Evolutionary conservation across 2,329 filamentous ascomycete species (phyloP), one percentile per base, ranked within the genome.

Genomic region (Scedosporium dehoogii): DNA sequence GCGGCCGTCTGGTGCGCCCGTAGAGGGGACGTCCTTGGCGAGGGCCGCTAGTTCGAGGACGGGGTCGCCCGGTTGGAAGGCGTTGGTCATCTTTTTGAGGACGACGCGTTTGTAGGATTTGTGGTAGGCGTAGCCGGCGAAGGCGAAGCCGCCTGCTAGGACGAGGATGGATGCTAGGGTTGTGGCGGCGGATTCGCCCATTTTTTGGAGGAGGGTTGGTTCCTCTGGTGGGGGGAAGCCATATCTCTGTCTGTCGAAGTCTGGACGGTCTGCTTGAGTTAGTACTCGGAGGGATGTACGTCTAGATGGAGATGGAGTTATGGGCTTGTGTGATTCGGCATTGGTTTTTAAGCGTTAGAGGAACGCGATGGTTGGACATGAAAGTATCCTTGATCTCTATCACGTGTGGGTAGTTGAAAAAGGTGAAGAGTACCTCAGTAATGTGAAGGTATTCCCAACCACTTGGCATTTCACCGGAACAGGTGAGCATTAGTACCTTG

Each of bases 11-110:
- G 57, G 58, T 27, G 72, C 76, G 55, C 74, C 69, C 23, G 75
- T 71, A 57, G 76, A 76, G 10, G 79, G 83, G 61, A 80, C 76
- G 66, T 82, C 80, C 70, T 82, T 88, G 67, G 76, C 83, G 64
- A 82, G 78, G 27, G 89, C 88, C 2, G 91, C 91, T 56, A 96
- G 78, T 63, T 90, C 92, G 18, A 93, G 84, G 27, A 93, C 91
- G 1, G 92, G 92, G 72, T 99, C 94, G 10, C 94, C 94, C 1
- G 92, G 92, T 63, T 89, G 82, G 74, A 99, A 99, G 25, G 94
- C 94, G 68, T 89, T 88, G 67, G 90, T 85, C 81, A 99, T 97
- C 76, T 99, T 99, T 66, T 86, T 78, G n/a, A 97, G 78, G 29
- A 97, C 91, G 62, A 96, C 76, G 74, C 87, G 82, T 77, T 99